Percentiles rank a stretch among this genome's conserved stretches.
Evolutionary conservation across 305 asterid species (phyloP).

Genomic region (Fraxinus greggii): DNA sequence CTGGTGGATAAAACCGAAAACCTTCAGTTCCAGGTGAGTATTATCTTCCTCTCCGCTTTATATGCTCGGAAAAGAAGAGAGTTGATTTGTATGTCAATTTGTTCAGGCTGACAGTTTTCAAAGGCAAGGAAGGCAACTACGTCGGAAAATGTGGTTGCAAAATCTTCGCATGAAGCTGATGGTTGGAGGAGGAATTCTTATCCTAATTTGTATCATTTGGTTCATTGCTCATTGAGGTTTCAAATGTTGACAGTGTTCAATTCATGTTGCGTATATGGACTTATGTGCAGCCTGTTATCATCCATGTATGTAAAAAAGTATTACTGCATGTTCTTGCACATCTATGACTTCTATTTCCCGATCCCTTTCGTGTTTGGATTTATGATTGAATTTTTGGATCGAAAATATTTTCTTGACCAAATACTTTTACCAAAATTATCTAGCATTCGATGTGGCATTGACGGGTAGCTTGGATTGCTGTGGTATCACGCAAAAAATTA

Average conservation of each 20-base stretch:
- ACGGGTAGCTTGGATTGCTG: background rate
- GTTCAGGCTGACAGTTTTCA: constrained; percentile 97
- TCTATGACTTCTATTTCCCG: background rate
- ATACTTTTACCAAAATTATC: too few relatives aligned
- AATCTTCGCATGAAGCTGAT: constrained; percentile 77
- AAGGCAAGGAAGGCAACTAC: constrained; percentile 91
- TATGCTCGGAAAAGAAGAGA: background rate
- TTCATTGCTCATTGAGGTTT: constrained; percentile 58
- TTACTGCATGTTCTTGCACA: background rate
- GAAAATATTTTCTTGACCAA: too few relatives aligned
- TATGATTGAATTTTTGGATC: too few relatives aligned
- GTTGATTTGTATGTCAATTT: constrained; percentile 4
- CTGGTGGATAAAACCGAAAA: constrained; percentile 92
- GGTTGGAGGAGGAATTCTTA: constrained; percentile 63
- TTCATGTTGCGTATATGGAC: background rate
- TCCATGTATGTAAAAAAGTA: constrained; percentile 31
- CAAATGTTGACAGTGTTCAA: constrained; percentile 24
- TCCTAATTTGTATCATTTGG: constrained; percentile 60
- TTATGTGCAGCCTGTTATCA: background rate
- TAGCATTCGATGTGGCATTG: too few relatives aligned
- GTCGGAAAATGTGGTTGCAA: constrained; percentile 97
- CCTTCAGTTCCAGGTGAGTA: constrained; percentile 94
- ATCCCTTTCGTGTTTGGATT: too few relatives aligned
- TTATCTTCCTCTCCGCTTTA: background rate
- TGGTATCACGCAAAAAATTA: background rate